These are phyloP conservation scores for Serendipita sp. DNA, from an alignment of 768 basidiomycete genomes.

Conservation along the genomic window DNA sequence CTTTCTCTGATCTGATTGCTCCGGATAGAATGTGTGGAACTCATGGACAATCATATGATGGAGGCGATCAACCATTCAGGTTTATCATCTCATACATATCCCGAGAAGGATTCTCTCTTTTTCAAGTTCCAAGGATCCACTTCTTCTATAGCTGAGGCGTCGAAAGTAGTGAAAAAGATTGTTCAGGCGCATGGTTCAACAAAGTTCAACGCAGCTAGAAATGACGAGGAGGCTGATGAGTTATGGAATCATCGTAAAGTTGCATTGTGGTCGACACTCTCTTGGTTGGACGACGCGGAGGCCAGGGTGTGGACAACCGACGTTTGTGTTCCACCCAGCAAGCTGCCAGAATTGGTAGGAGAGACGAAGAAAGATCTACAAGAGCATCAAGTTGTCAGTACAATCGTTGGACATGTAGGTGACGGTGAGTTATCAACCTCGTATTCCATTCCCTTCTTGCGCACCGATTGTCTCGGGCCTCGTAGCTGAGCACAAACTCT, in stretches of 20 bases:
- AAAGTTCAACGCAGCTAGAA: constrained; percentile 47
- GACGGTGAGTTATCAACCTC: constrained; percentile 40
- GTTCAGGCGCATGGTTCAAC: constrained; percentile 49
- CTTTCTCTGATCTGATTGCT: neutral
- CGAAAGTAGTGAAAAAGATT: constrained; percentile 38
- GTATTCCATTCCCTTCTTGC: too few species aligned
- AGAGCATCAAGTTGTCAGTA: constrained; percentile 30
- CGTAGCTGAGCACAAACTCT: too few species aligned
- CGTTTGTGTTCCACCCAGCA: constrained; percentile 67
- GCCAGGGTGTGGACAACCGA: constrained; percentile 71
- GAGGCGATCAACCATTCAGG: constrained; percentile 26
- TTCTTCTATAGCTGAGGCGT: constrained; percentile 42
- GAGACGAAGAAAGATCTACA: constrained; percentile 69
- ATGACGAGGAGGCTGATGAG: constrained; percentile 44
- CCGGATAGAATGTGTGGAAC: constrained; percentile 60
- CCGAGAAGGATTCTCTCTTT: constrained; percentile 52
- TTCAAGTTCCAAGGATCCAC: constrained; percentile 73
- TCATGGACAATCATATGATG: constrained; percentile 54
- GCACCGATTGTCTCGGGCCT: neutral
- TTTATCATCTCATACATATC: constrained; percentile 14
- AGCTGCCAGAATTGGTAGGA: constrained; percentile 48
- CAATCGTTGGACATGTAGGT: constrained; percentile 66
- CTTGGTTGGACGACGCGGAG: constrained; percentile 33
- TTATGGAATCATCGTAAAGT: constrained; percentile 49
- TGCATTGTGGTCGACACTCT: constrained; percentile 38